phyloP scores from a whole-genome alignment of 768 basidiomycete species.

The Tricholoma terreum region DNA sequence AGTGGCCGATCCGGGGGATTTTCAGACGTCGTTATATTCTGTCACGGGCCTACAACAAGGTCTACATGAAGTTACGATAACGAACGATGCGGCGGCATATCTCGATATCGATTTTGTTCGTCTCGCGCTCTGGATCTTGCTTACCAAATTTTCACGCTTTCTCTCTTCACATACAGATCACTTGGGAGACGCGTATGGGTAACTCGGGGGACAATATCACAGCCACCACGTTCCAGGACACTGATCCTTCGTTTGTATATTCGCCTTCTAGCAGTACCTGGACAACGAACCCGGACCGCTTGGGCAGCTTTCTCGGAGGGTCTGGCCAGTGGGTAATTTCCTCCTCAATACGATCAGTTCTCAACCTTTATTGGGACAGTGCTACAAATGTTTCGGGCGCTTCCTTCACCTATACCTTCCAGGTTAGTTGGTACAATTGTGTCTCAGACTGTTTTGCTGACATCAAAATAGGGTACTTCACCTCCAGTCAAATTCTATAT shows the following conservation, averaged over 20 bases:
- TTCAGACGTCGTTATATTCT: conserved; percentile 42
- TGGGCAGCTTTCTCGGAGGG: conserved; percentile 39
- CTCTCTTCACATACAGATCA: conserved; percentile 23
- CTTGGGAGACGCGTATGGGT: conserved; percentile 31
- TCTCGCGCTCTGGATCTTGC: conserved; percentile 4
- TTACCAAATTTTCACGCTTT: background rate
- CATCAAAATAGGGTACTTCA: background rate
- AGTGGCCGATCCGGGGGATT: conserved; percentile 24
- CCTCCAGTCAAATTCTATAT: background rate
- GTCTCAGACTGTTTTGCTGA: too few species aligned
- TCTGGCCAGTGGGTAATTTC: conserved; percentile 35
- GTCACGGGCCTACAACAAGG: conserved; percentile 28
- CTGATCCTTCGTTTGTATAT: conserved; percentile 37
- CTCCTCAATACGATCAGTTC: background rate
- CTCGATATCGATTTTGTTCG: conserved; percentile 51
- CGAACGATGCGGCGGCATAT: conserved; percentile 23
- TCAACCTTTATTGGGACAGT: background rate
- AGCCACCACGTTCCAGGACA: conserved; percentile 30
- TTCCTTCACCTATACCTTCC: conserved; percentile 34
- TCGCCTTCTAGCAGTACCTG: conserved; percentile 27
- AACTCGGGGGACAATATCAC: conserved; percentile 29
- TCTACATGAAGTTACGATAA: conserved; percentile 36
- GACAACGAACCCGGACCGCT: conserved; percentile 26
- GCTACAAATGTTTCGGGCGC: conserved; percentile 12
- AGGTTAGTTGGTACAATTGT: conserved; percentile 29